phyloP scores from a whole-genome alignment of 2,329 filamentous ascomycete species.

The Huntiella bhutanensis region DNA sequence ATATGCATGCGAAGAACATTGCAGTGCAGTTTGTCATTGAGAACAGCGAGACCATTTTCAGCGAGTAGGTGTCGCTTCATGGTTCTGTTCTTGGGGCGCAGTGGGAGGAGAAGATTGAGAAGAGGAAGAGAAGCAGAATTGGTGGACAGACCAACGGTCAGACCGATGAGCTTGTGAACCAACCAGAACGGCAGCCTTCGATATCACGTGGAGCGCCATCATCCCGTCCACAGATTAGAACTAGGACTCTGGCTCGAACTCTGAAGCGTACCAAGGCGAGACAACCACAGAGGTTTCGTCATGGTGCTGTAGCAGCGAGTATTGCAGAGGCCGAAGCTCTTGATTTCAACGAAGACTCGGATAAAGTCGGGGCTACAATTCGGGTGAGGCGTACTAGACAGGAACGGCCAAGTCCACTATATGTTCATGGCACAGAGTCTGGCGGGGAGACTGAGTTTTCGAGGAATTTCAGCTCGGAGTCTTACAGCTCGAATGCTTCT shows the following conservation, averaged over 20 bases:
- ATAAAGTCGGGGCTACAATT: background rate
- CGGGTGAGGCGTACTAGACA: background rate
- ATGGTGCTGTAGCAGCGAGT: background rate
- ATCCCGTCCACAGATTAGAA: background rate
- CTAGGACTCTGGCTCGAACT: background rate
- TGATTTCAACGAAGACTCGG: background rate
- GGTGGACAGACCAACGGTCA: background rate
- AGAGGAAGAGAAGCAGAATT: background rate
- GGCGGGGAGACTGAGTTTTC: background rate
- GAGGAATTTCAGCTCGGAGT: background rate
- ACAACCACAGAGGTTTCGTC: background rate
- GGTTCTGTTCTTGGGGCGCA: constrained; percentile 5
- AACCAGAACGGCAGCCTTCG: constrained; percentile 1
- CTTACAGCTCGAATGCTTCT: background rate
- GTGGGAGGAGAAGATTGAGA: background rate
- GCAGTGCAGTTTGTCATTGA: constrained; percentile 88
- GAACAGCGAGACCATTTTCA: constrained; percentile 67
- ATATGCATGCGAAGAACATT: constrained; percentile 83
- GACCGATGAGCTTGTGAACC: background rate
- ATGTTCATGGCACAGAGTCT: background rate
- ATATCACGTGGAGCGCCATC: background rate
- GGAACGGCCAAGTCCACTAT: background rate
- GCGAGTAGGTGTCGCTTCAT: constrained; percentile 19
- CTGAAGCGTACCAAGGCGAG: background rate
- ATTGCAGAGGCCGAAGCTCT: background rate